These are phyloP conservation scores for Carex myosuroides DNA, from an alignment of 176 grass and related monocot genomes.

Conservation along the genomic window DNA sequence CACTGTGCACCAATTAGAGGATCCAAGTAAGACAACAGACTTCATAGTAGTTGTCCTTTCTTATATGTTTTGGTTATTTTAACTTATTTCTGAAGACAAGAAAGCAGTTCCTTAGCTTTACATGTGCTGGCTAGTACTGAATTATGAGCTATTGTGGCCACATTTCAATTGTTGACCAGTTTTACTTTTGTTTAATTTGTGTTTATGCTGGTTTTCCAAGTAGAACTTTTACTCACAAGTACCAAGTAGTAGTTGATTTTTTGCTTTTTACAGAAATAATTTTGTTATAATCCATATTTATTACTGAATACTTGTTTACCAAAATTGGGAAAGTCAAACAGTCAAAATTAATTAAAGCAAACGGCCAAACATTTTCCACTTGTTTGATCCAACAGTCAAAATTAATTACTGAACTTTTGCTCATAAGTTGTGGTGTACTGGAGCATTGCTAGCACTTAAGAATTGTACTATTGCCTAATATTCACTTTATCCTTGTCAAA, in stretches of 20 bases:
- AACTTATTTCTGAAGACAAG: background rate
- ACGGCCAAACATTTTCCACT: no score
- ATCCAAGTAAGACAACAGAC: background rate
- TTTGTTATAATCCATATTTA: no score
- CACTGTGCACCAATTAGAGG: background rate
- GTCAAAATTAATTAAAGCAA: no score
- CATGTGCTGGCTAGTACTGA: background rate
- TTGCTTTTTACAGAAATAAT: no score
- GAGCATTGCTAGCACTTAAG: no score
- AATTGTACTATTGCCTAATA: background rate
- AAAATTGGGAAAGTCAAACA: no score
- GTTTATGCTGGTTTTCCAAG: background rate
- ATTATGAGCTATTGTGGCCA: background rate
- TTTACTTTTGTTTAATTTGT: background rate
- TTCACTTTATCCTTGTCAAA: background rate
- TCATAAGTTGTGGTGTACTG: no score
- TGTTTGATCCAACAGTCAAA: no score
- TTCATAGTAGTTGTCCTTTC: background rate
- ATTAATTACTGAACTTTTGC: no score
- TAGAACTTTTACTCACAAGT: background rate
- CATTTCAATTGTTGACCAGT: background rate
- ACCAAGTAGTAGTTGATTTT: background rate
- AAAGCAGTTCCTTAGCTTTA: background rate
- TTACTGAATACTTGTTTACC: no score
- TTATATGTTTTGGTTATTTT: background rate